phyloP scores from a whole-genome alignment of 352 stramenopile genomes.

The Plasmopara muralis region DNA sequence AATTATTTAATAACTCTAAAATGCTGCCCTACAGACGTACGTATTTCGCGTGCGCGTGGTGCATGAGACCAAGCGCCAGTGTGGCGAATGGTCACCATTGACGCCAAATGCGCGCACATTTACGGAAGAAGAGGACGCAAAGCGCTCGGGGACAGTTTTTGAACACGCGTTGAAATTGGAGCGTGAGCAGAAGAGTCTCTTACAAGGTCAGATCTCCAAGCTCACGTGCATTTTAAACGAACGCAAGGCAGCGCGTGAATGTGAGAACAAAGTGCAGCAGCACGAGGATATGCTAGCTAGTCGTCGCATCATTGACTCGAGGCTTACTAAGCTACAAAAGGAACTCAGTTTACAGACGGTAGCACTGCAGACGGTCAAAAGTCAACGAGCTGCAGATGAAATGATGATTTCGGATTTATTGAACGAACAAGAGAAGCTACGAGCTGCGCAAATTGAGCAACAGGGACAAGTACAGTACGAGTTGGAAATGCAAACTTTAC shows the following conservation, averaged over 20 bases:
- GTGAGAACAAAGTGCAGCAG: slow-evolving; percentile 41
- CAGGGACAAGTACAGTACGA: slow-evolving; percentile 46
- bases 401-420: slow-evolving; percentile 79
- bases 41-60: slow-evolving; percentile 73
- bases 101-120: slow-evolving; percentile 75
- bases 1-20: slow-evolving; percentile 1
- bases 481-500: slow-evolving; percentile 65
- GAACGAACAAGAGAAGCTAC: slow-evolving; percentile 78
- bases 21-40: slow-evolving; percentile 40
- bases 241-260: slow-evolving; percentile 26
- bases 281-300: slow-evolving; percentile 84
- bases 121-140: slow-evolving; percentile 82
- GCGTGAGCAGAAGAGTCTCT: slow-evolving; percentile 55
- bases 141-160: slow-evolving; percentile 79
- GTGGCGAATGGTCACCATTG: slow-evolving; percentile 70
- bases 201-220: slow-evolving; percentile 76
- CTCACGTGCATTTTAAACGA: slow-evolving; percentile 71
- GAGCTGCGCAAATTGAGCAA: slow-evolving; percentile 40
- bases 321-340: slow-evolving; percentile 62
- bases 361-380: slow-evolving; percentile 60
- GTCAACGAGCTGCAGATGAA: slow-evolving; percentile 62
- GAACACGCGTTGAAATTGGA: slow-evolving; percentile 81
- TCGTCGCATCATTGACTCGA: slow-evolving; percentile 76
- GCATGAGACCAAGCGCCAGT: slow-evolving; percentile 48
- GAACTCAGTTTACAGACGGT: slow-evolving; percentile 53